Evolutionary conservation across 345 rosid species (phyloP), one percentile per base, ranked within the genome.

Genomic region (Populus simonii): DNA sequence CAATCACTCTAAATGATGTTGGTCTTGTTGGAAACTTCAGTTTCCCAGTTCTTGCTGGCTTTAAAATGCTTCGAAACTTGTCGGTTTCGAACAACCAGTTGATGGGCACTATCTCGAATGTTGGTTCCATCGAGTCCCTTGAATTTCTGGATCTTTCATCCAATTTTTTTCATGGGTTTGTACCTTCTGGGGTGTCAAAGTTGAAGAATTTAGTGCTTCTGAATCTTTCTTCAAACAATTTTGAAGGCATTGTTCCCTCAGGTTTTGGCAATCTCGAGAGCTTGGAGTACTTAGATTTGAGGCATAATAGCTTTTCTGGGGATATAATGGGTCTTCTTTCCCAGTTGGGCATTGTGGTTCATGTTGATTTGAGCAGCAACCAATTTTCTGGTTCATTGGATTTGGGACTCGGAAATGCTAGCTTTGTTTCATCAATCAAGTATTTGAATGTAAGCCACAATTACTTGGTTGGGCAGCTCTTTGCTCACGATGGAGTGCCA

Each of bases 401-500:
- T 81, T 65, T 91, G 80, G 93, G 88, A 66, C 91, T 89, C 13
- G 91, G 89, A 70, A 84, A 85, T 78, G 78, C 90, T 8, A 83
- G 80, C 80, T 92, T 94, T 83, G 83, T 92, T 84, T 89, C 98
- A 47, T 84, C 89, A 0, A 76, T 94, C 82, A 87, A 81, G 67
- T 82, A 88, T 81, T 70, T 92, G 80, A 92, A 92, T 73, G 74
- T 90, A 61, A 92, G 98, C 85, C 79, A 75, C 62, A 92, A 94
- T 78, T 66, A 84, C 71, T 72, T 94, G 81, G 84, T 31, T 25
- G 97, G 96, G 18, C 74, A 88, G 85, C 89, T 91, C 74, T 92
- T 92, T 76, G 88, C 92, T 79, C 91, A 90, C 74, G 98, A 91
- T 76, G 96, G 94, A 66, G 84, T 89, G 79, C 91, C 96, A 3